Base-by-base conservation (phyloP, 352 stramenopile species). In the Pythium dissotocum region DNA sequence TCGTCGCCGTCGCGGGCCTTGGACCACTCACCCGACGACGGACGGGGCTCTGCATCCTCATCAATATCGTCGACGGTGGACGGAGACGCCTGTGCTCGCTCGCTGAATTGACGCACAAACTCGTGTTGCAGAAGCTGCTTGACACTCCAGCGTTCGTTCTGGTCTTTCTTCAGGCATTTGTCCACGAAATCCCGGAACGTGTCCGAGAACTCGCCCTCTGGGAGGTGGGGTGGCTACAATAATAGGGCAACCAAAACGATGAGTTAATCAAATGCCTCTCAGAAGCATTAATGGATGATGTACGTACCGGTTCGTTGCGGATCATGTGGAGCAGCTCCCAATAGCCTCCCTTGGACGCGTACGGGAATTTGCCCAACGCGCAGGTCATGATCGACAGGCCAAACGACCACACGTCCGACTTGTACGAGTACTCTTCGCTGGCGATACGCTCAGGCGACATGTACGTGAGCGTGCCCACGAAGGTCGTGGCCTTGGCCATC, bases 371-470 rank as follows among this genome's bases (percentile, higher is more conserved):
- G 2, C 92, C 92, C 8, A 97, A 75, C 28, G 90, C 92, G 60
- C 93, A 94, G 18, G 92, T 95, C 82, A 97, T 94, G 66, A 97
- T 91, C 14, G 87, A 91, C 38, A 94, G 80, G 2, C 87, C 87
- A 48, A 95, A 90, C 16, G 87, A 94, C 87, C 87, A 95, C 4
- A 94, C 83, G 51, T 96, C 88, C 58, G 85, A 94, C 60, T 93
- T 93, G 82, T 94, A 94, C 58, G 85, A 94, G 69, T 95, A 94
- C 63, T 81, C 88, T 76, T 95, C 85, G 52, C 90, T 95, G 36
- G 85, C 85, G 67, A 98, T 98, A 16, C 94, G 85, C 72, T 98
- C 94, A 13, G 94, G 94, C 7, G 88, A 95, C 94, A 98, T 98
- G 70, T 98, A 98, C 0, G 86, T 94, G 18, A 96, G 76, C 8